Evolutionary conservation across 495 filamentous ascomycete genomes (phyloP).

Genomic region (Hyphodiscus hymeniophilus): DNA sequence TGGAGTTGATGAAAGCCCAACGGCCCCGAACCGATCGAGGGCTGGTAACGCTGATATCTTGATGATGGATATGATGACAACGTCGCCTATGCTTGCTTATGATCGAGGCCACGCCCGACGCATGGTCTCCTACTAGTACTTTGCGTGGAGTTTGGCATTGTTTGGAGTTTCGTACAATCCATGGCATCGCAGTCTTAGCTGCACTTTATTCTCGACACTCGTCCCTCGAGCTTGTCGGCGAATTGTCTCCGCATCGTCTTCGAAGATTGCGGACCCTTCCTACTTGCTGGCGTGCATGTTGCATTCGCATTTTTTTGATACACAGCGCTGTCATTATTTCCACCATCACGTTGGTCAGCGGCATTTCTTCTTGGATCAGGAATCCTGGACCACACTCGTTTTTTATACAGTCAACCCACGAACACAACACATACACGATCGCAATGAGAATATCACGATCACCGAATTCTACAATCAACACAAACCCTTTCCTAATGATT

Average conservation of each 20-base stretch:
- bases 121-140: slow-evolving; percentile 60
- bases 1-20: slow-evolving; percentile 70
- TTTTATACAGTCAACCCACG: slow-evolving; percentile 8
- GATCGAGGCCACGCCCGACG: slow-evolving; percentile 53
- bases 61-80: slow-evolving; percentile 38
- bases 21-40: slow-evolving; percentile 46
- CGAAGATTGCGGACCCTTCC: slow-evolving; percentile 7
- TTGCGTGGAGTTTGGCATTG: slow-evolving; percentile 11
- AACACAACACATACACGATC: slow-evolving; percentile 16
- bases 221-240: slow-evolving; percentile 5
- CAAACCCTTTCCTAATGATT: slow-evolving; percentile 11
- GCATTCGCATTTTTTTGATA: slow-evolving; percentile 20
- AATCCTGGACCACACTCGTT: slow-evolving; percentile 23
- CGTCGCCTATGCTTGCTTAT: slow-evolving; percentile 40
- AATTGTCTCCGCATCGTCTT: slow-evolving; percentile 14
- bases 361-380: slow-evolving; percentile 25
- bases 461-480: slow-evolving; percentile 6
- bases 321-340: slow-evolving; percentile 10
- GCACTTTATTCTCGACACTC: slow-evolving; percentile 9
- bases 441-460: slow-evolving; percentile 17
- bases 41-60: slow-evolving; percentile 34
- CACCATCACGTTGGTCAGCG: not conserved
- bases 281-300: slow-evolving; percentile 21
- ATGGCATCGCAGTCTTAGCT: slow-evolving; percentile 5
- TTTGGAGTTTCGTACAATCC: slow-evolving; percentile 18